phyloP scores from a whole-genome alignment of 2,329 filamentous ascomycete genomes.

The Thyridium curvatum region DNA sequence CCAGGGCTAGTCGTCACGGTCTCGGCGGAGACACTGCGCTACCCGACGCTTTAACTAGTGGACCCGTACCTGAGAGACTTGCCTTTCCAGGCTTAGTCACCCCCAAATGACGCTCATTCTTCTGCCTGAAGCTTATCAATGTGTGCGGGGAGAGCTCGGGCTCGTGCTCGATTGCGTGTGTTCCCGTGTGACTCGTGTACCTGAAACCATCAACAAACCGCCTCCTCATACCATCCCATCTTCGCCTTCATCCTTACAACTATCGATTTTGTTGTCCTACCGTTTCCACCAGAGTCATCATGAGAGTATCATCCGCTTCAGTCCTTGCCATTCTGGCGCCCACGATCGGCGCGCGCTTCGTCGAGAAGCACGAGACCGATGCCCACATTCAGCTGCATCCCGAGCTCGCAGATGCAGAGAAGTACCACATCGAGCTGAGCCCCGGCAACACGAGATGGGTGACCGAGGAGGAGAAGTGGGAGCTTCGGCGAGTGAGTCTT shows the following conservation, averaged over 20 bases:
- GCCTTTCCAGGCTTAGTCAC: too few species aligned
- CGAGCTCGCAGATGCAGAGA: slow-evolving; percentile 34
- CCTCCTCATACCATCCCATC: not conserved
- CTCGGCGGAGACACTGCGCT: too few species aligned
- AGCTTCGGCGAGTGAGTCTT: slow-evolving; percentile 65
- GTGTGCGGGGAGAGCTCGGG: too few species aligned
- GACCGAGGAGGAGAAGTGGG: slow-evolving; percentile 94
- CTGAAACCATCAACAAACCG: too few species aligned
- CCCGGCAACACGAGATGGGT: slow-evolving; percentile 81
- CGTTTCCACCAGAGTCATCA: slow-evolving; percentile 17
- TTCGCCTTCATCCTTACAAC: not conserved
- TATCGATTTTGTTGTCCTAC: not conserved
- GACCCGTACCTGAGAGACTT: too few species aligned
- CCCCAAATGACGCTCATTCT: too few species aligned
- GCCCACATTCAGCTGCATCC: slow-evolving; percentile 39
- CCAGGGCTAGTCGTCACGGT: too few species aligned
- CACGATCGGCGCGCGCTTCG: slow-evolving; percentile 47
- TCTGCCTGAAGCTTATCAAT: too few species aligned
- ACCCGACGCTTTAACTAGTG: too few species aligned
- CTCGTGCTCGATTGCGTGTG: too few species aligned
- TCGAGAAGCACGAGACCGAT: slow-evolving; percentile 45
- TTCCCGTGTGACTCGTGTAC: too few species aligned
- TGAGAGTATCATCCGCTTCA: slow-evolving; percentile 49
- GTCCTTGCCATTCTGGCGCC: slow-evolving; percentile 50
- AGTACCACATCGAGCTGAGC: slow-evolving; percentile 76